phyloP scores from a whole-genome alignment of 495 filamentous ascomycete genomes.

The Aspergillus sparsus region DNA sequence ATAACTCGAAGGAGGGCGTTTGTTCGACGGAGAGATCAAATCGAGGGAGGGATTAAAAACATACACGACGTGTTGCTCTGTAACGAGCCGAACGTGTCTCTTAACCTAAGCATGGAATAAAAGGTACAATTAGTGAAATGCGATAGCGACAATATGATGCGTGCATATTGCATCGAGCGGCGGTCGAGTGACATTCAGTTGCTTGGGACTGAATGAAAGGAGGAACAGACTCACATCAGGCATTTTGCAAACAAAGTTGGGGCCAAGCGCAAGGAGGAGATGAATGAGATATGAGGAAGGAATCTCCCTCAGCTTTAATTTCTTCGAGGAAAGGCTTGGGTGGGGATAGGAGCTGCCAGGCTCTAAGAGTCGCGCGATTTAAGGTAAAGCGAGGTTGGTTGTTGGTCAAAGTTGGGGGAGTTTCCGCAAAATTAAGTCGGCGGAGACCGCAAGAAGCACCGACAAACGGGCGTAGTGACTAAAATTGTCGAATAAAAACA shows the following conservation, averaged over 20 bases:
- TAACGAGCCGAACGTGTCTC: conserved; percentile 87
- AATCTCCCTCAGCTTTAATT: background rate
- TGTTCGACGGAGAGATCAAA: conserved; percentile 2
- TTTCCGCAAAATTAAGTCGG: background rate
- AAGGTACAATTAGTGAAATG: conserved; percentile 21
- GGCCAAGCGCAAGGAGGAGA: conserved; percentile 9
- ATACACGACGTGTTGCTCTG: conserved; percentile 85
- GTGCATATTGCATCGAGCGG: background rate
- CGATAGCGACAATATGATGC: conserved; percentile 14
- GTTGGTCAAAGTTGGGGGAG: background rate
- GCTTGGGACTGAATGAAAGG: background rate
- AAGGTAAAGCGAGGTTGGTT: conserved; percentile 18
- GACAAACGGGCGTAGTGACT: background rate
- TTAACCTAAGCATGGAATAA: conserved; percentile 59
- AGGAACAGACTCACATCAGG: conserved; percentile 44
- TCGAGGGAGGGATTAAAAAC: conserved; percentile 36
- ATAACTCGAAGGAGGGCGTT: conserved; percentile 1
- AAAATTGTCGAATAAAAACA: background rate
- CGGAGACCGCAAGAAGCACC: background rate
- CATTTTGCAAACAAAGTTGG: conserved; percentile 33
- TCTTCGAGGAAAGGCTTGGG: background rate
- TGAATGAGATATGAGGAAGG: conserved; percentile 3
- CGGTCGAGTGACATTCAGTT: conserved; percentile 7
- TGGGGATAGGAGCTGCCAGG: conserved; percentile 9
- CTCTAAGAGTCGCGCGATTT: conserved; percentile 15